Evolutionary conservation across 805 yeast species (phyloP).

Genomic region (Sugiyamaella floridensis): DNA sequence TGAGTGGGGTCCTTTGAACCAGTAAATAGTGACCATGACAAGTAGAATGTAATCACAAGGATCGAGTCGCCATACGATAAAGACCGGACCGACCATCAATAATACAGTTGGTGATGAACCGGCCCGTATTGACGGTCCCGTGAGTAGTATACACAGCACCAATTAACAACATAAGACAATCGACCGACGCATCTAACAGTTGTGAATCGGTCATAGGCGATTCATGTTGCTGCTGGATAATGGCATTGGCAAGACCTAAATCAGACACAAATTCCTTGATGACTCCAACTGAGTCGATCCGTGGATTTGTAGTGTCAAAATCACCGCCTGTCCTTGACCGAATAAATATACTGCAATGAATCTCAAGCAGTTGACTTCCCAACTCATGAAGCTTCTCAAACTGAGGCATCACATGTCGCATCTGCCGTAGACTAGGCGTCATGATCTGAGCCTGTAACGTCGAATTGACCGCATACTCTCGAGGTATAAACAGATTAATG

Average conservation of each 20-base stretch:
- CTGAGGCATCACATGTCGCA: background rate
- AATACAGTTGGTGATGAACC: background rate
- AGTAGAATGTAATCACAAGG: no score
- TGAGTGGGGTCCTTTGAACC: no score
- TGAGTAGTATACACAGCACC: constrained; percentile 6
- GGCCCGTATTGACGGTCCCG: background rate
- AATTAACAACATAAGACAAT: constrained; percentile 2
- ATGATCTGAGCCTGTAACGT: constrained; percentile 7
- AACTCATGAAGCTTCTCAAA: constrained; percentile 1
- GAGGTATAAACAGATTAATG: background rate
- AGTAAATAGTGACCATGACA: no score
- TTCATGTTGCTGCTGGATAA: background rate
- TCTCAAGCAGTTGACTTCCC: constrained; percentile 1
- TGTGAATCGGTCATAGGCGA: background rate
- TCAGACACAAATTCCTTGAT: constrained; percentile 1
- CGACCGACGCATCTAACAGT: background rate
- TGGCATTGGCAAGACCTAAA: constrained; percentile 2
- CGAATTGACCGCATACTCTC: background rate
- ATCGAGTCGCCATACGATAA: background rate
- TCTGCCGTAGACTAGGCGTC: constrained; percentile 4
- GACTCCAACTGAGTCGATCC: background rate
- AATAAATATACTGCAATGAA: constrained; percentile 1
- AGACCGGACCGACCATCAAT: constrained; percentile 5
- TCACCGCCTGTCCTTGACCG: background rate
- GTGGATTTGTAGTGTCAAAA: background rate